Conservation (phyloP, 108 stramenopile species). For the Pseudonitzschia multistriata region DNA sequence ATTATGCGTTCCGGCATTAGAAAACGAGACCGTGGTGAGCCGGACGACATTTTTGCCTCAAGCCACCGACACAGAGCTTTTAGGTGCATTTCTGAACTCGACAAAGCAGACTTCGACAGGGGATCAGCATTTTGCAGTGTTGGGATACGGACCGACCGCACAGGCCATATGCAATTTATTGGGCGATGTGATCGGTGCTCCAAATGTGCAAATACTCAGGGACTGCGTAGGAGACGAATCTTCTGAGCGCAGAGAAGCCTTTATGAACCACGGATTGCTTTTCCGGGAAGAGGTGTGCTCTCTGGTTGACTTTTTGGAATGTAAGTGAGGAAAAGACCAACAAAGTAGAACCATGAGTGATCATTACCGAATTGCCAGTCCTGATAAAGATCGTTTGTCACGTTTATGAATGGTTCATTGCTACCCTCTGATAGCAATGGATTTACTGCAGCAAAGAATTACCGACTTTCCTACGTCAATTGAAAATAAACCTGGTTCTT, state of each 20-base stretch:
- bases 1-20: conserved; percentile 4
- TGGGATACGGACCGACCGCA: conserved; percentile 35
- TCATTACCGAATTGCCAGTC: not conserved
- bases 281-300: conserved; percentile 31
- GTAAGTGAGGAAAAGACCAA: not conserved
- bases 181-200: conserved; percentile 30
- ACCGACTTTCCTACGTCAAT: not conserved
- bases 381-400: not conserved
- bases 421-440: not conserved
- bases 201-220: conserved; percentile 29
- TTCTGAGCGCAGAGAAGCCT: conserved; percentile 26
- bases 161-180: conserved; percentile 35
- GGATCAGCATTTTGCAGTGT: conserved; percentile 15
- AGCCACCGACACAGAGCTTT: not conserved
- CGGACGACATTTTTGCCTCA: conserved; percentile 29
- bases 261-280: conserved; percentile 35
- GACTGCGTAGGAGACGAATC: conserved; percentile 40
- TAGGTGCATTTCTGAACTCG: conserved; percentile 1
- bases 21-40: conserved; percentile 19
- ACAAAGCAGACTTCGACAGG: not conserved
- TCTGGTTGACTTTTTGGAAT: conserved; percentile 38
- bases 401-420: not conserved
- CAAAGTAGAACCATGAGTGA: not conserved
- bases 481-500: not conserved
- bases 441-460: conserved; percentile 13